Conservation (phyloP, 2,329 filamentous ascomycete species). For the Alternaria panax region DNA sequence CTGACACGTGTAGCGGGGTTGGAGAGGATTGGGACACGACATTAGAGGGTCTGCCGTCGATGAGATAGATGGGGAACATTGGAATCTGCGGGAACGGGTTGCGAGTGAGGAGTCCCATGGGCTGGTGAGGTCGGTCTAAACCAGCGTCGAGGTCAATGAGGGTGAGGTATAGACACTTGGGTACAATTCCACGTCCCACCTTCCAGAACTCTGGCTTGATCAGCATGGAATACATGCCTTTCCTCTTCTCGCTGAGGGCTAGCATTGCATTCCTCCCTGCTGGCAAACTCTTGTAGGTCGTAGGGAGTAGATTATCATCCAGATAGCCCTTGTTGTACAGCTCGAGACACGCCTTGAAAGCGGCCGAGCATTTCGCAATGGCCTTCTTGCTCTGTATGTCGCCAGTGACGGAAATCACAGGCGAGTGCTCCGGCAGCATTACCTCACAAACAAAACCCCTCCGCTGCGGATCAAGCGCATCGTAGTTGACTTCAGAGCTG, state of each 20-base stretch:
- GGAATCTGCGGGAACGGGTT: constrained; percentile 69
- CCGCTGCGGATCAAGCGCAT: constrained; percentile 13
- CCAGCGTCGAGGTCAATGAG: constrained; percentile 68
- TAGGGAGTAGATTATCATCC: constrained; percentile 76
- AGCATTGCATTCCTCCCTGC: constrained; percentile 86
- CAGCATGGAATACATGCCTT: constrained; percentile 76
- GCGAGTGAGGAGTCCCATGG: constrained; percentile 76
- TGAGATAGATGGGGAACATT: constrained; percentile 75
- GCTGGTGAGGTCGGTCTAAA: constrained; percentile 66
- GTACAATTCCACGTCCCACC: constrained; percentile 52
- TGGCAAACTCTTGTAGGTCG: constrained; percentile 74
- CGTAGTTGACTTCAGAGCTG: constrained; percentile 14
- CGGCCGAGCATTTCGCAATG: constrained; percentile 85
- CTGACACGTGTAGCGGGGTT: constrained; percentile 54
- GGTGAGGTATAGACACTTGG: constrained; percentile 66
- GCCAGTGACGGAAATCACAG: constrained; percentile 72
- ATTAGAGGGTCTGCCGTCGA: constrained; percentile 65
- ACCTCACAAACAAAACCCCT: constrained; percentile 70
- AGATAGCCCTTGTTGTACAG: constrained; percentile 73
- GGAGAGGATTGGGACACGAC: constrained; percentile 61
- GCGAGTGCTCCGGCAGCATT: constrained; percentile 76
- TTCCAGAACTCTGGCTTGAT: constrained; percentile 81
- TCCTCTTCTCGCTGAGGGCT: constrained; percentile 81
- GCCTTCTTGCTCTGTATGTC: constrained; percentile 71
- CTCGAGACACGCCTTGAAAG: constrained; percentile 79